Conservation (phyloP, 495 filamentous ascomycete species). For the Talaromyces ruber region DNA sequence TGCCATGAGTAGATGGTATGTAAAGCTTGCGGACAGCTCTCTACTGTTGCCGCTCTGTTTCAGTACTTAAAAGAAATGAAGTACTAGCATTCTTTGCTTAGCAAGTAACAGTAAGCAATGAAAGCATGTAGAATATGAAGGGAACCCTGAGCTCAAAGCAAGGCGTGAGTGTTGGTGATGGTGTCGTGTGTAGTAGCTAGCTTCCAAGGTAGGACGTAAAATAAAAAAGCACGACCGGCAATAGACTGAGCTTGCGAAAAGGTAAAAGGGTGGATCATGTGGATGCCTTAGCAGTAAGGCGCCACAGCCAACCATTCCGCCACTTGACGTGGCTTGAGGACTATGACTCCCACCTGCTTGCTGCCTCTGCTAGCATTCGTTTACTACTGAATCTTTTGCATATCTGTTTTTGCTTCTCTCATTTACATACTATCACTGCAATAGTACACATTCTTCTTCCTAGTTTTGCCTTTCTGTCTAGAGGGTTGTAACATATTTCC, state of each 20-base stretch:
- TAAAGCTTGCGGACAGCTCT: not conserved
- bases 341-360: not conserved
- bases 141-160: not conserved
- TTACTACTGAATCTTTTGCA: not conserved
- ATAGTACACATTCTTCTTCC: not conserved
- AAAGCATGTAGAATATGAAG: not conserved
- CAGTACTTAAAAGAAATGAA: not conserved
- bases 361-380: not conserved
- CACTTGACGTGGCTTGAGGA: not conserved
- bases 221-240: not conserved
- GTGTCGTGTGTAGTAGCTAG: not conserved
- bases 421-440: not conserved
- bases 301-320: not conserved
- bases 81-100: not conserved
- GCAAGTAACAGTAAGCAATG: not conserved
- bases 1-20: constrained; percentile 23
- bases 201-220: not conserved
- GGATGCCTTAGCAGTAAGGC: not conserved
- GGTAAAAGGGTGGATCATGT: not conserved
- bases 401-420: not conserved
- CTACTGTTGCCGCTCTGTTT: constrained; percentile 3
- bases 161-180: not conserved
- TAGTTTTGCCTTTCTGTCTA: not conserved
- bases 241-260: not conserved
- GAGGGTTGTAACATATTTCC: not conserved